Percentiles rank a stretch among this genome's conserved stretches.
Evolutionary conservation across 2,329 filamentous ascomycete species (phyloP).

Genomic region (Ilyonectria destructans): DNA sequence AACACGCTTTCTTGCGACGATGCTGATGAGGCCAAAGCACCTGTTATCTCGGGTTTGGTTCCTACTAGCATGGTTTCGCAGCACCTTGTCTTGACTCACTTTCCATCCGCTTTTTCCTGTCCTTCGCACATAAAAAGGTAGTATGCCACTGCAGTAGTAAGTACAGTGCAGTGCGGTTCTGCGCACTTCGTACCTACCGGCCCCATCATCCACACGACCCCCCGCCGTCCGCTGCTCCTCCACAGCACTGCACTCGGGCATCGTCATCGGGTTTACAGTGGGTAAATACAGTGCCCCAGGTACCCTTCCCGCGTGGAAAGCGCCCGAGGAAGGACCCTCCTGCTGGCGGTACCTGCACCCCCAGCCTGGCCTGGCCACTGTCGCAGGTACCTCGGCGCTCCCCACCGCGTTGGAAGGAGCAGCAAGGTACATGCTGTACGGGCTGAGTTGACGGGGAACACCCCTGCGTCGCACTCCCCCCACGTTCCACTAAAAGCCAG

Average conservation of each 20-base stretch:
- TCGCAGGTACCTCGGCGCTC: conserved; percentile 17
- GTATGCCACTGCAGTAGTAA: neutral
- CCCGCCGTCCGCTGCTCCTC: neutral
- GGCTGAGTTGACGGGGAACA: conserved; percentile 15
- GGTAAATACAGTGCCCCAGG: conserved; percentile 17
- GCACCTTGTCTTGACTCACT: conserved; percentile 1
- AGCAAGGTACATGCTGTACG: conserved; percentile 22
- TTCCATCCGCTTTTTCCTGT: neutral
- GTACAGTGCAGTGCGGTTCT: neutral
- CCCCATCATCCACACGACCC: neutral
- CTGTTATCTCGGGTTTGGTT: neutral
- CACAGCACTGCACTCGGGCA: conserved; percentile 4
- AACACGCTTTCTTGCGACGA: neutral
- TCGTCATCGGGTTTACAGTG: conserved; percentile 16
- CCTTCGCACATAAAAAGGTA: neutral
- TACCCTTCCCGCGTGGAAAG: conserved; percentile 22
- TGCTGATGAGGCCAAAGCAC: neutral
- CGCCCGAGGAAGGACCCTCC: conserved; percentile 33
- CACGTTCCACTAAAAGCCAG: conserved; percentile 34
- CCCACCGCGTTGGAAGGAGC: conserved; percentile 20
- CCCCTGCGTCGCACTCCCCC: conserved; percentile 25
- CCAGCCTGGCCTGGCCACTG: neutral
- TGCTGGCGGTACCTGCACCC: conserved; percentile 20
- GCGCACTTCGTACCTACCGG: neutral
- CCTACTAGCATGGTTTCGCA: neutral